phyloP scores from a whole-genome alignment of 2,329 filamentous ascomycete genomes.

The Ramularia collo-cygni region DNA sequence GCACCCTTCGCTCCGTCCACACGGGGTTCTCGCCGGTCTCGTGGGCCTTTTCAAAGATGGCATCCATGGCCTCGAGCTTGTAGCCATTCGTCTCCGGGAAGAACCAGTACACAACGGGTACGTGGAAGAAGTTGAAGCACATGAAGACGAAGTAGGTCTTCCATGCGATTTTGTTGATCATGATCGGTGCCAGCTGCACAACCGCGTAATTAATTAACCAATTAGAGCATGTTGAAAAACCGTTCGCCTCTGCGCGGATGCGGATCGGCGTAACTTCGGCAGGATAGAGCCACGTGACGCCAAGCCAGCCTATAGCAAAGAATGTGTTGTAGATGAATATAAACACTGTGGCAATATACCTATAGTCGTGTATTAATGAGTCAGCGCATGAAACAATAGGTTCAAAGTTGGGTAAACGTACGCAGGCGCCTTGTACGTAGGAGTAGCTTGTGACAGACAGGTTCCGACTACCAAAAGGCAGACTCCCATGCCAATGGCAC shows the following conservation, averaged over 20 bases:
- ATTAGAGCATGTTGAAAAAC: conserved; percentile 39
- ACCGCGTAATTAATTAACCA: conserved; percentile 29
- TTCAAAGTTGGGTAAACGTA: too few relatives aligned
- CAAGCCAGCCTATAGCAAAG: conserved; percentile 52
- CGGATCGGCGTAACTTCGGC: conserved; percentile 31
- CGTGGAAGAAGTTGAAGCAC: conserved; percentile 37
- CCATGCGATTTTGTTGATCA: conserved; percentile 43
- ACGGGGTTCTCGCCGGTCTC: conserved; percentile 26
- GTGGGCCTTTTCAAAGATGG: conserved; percentile 24
- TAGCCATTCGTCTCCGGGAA: conserved; percentile 21
- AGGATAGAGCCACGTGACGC: conserved; percentile 21
- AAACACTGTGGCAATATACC: conserved; percentile 51
- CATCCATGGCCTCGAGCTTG: conserved; percentile 22
- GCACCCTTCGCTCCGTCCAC: conserved; percentile 17
- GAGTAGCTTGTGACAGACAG: conserved; percentile 14
- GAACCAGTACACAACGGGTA: conserved; percentile 6
- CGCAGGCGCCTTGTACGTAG: conserved; percentile 13
- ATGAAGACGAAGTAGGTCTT: conserved; percentile 47
- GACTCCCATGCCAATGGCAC: conserved; percentile 36
- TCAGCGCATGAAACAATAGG: too few relatives aligned
- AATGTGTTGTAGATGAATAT: conserved; percentile 64
- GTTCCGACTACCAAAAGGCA: conserved; percentile 29
- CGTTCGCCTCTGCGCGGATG: conserved; percentile 32
- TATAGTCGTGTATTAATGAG: too few relatives aligned
- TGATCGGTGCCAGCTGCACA: conserved; percentile 34